phyloP scores from a whole-genome alignment of 371 early-diverging fungal genomes.

The Zychaea mexicana region DNA sequence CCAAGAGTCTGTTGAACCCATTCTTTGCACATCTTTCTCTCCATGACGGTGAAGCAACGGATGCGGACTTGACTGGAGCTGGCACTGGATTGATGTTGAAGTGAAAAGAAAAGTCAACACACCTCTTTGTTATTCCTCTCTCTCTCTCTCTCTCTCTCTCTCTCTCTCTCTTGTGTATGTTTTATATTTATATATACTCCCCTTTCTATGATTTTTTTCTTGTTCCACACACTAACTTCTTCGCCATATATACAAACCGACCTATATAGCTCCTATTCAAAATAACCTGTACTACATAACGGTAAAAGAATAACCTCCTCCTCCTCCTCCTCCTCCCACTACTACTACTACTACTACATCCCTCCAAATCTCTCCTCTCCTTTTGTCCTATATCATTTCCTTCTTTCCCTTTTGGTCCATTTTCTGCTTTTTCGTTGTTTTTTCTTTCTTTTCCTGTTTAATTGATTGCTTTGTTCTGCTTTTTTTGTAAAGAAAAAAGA shows the following conservation, averaged over 20 bases:
- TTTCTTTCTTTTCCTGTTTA: background rate
- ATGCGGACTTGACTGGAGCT: conserved; percentile 26
- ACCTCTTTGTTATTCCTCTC: background rate
- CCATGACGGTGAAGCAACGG: conserved; percentile 16
- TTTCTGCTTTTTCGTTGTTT: background rate
- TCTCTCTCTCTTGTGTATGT: conserved; percentile 1
- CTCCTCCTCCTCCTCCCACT: too few relatives aligned
- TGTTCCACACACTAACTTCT: background rate
- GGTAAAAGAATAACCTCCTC: too few relatives aligned
- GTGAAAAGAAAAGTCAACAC: conserved; percentile 9
- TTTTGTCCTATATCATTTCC: conserved; percentile 1
- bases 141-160: conserved; percentile 6
- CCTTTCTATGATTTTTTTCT: background rate
- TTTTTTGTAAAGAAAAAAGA: background rate
- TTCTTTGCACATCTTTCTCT: conserved; percentile 26
- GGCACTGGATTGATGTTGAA: conserved; percentile 36
- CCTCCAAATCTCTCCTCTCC: background rate
- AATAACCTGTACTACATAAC: too few relatives aligned
- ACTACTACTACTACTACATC: too few relatives aligned
- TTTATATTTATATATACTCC: background rate
- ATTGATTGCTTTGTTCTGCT: conserved; percentile 5
- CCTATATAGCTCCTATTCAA: too few relatives aligned
- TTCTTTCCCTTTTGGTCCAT: background rate
- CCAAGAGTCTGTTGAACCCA: conserved; percentile 26
- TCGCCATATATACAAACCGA: background rate